These are phyloP conservation scores for Globisporangium radiosum DNA, from an alignment of 352 stramenopile genomes.

Conservation along the genomic window DNA sequence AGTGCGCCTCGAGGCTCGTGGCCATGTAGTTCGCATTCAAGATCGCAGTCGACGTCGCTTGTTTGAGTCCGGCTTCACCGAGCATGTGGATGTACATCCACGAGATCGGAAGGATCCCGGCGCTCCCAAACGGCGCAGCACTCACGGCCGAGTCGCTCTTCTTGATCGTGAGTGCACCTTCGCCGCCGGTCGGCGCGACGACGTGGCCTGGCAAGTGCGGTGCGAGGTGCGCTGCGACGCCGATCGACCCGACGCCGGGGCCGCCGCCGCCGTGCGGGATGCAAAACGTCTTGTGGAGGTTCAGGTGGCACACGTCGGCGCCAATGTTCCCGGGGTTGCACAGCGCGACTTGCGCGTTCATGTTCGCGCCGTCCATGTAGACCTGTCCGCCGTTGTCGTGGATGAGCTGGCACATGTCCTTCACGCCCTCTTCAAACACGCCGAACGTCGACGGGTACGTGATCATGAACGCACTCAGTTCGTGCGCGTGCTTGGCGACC, in stretches of 20 bases:
- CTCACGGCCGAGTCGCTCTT: conserved; percentile 87
- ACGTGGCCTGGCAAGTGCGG: conserved; percentile 95
- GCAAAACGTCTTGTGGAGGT: conserved; percentile 99
- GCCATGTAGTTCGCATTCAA: conserved; percentile 99
- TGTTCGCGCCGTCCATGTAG: conserved; percentile 99
- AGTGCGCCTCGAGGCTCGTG: conserved; percentile 90
- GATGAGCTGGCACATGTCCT: conserved; percentile 94
- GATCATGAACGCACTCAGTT: conserved; percentile 98
- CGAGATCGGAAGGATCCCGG: conserved; percentile 97
- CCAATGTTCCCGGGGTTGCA: conserved; percentile 96
- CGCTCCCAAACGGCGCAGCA: conserved; percentile 95
- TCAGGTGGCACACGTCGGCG: conserved; percentile 98
- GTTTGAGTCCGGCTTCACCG: conserved; percentile 92
- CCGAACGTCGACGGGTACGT: conserved; percentile 99
- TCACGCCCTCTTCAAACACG: conserved; percentile 97
- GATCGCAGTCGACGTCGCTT: conserved; percentile 93
- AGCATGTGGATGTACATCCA: conserved; percentile 99
- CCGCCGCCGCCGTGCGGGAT: conserved; percentile 98
- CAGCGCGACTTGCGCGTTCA: conserved; percentile 99
- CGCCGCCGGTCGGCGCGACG: conserved; percentile 74
- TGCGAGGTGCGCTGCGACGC: conserved; percentile 92
- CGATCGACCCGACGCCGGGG: conserved; percentile 89
- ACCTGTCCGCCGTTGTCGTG: conserved; percentile 97
- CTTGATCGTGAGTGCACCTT: conserved; percentile 61
- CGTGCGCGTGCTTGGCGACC: conserved; percentile 93